phyloP scores from a whole-genome alignment of 495 filamentous ascomycete genomes.

The Daldinia bambusicola region DNA sequence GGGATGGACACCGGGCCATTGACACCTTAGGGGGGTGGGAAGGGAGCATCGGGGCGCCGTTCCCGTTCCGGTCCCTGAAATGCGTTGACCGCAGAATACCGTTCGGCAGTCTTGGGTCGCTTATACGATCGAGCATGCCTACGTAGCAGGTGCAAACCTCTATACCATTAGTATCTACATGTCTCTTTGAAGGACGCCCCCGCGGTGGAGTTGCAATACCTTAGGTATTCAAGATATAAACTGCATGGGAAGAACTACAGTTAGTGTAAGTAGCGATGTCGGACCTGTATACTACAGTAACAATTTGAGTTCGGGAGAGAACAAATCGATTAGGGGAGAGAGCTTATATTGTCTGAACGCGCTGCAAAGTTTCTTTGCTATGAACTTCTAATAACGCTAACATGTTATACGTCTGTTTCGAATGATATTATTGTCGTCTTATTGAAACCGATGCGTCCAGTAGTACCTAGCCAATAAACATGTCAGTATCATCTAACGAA shows the following conservation, averaged over 20 bases:
- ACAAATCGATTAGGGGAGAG: neutral
- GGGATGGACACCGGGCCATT: constrained; percentile 10
- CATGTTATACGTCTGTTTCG: neutral
- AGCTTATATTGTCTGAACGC: constrained; percentile 8
- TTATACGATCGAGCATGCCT: constrained; percentile 15
- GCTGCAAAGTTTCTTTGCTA: constrained; percentile 3
- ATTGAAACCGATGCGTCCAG: neutral
- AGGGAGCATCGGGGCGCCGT: constrained; percentile 32
- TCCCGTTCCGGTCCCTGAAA: constrained; percentile 33
- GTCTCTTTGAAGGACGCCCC: constrained; percentile 3
- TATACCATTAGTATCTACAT: constrained; percentile 12
- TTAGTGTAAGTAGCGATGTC: constrained; percentile 28
- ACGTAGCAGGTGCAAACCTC: neutral
- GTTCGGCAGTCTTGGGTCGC: constrained; percentile 10
- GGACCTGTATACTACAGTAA: constrained; percentile 1
- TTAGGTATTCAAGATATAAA: constrained; percentile 9
- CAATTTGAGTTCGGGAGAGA: constrained; percentile 22
- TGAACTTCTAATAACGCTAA: neutral
- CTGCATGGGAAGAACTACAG: constrained; percentile 10
- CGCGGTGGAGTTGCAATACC: constrained; percentile 13
- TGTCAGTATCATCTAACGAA: neutral
- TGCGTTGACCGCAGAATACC: constrained; percentile 12
- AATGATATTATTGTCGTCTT: neutral
- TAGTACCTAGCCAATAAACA: neutral
- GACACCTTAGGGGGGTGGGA: constrained; percentile 15